Evolutionary conservation across 176 grass and related monocot genomes (phyloP), one percentile per base, ranked within the genome.

Genomic region (Eragrostis nindensis): DNA sequence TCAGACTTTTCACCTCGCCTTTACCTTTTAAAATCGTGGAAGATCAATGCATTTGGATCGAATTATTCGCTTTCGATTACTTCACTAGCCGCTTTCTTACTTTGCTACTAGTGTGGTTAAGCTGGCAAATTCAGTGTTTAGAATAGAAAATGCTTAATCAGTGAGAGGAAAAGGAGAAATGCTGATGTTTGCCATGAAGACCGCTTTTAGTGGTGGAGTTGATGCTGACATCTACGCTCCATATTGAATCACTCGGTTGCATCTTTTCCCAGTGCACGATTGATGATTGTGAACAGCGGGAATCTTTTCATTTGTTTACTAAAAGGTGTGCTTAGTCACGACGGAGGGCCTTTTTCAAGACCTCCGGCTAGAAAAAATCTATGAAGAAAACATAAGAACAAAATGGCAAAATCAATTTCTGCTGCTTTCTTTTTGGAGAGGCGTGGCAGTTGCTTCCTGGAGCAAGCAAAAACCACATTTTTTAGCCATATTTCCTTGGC

Each of bases 211-310:
- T 86, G 49, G 87, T 82, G 73, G 60, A 68, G 88, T 17, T 83
- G 88, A 90, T 74, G 79, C 88, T 54, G 88, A 82, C 83, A 68
- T 73, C 72, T 44, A 16, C 78, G 78, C 45, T 89, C 82, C 71
- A 71, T 49, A 77, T 77, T 18, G 41, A 82, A 72, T 36, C 66
- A 73, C 78, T 89, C 83, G 65, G 77, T 60, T 43, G 57, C 83
- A 26, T 67, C 87, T 82, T 89, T 85, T 49, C 21, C 21, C 5
- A 67, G 78, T 73, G 83, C 83, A 60, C 29, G 54, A 71, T 66
- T 67, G 72, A 47, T 89, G 48, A 89, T 76, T 76, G 66, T 66
- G 29, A 66, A 0, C 55, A 71, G 0, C 49, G 48, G 70, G 55
- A 53, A 71, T 75, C 77, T 57, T 50, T 82, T 76, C 65, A 41